Conservation (phyloP, 2,329 filamentous ascomycete species). For the Ustulina deusta region DNA sequence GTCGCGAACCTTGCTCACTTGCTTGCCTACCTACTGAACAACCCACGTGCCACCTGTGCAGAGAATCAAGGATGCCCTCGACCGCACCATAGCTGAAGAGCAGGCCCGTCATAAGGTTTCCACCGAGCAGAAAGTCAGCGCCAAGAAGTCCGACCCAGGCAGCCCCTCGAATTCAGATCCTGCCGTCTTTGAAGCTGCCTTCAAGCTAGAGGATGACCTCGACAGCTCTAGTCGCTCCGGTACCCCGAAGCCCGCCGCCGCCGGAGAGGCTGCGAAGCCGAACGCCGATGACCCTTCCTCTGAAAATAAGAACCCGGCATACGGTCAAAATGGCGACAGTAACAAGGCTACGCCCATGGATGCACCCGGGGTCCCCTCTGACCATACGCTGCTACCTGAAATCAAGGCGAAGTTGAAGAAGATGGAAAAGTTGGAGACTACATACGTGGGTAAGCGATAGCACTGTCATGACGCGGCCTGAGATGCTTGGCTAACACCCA, state of each 20-base stretch:
- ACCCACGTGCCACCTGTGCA: slow-evolving; percentile 52
- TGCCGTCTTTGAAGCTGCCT: slow-evolving; percentile 86
- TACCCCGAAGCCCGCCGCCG: slow-evolving; percentile 64
- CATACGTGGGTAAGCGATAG: slow-evolving; percentile 77
- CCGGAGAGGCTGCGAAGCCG: slow-evolving; percentile 52
- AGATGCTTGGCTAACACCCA: slow-evolving; percentile 24
- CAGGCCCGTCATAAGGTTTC: slow-evolving; percentile 79
- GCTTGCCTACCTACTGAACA: slow-evolving; percentile 24
- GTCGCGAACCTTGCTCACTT: neutral
- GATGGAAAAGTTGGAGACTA: slow-evolving; percentile 88
- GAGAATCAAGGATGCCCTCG: slow-evolving; percentile 86
- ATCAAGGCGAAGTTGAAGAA: slow-evolving; percentile 81
- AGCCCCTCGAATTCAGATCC: slow-evolving; percentile 75
- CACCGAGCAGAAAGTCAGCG: slow-evolving; percentile 58
- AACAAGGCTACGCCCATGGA: slow-evolving; percentile 25
- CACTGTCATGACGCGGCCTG: neutral
- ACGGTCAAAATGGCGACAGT: slow-evolving; percentile 31
- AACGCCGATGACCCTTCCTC: slow-evolving; percentile 38
- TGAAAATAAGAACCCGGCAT: slow-evolving; percentile 37
- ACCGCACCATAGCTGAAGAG: slow-evolving; percentile 90
- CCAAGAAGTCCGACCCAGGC: slow-evolving; percentile 58
- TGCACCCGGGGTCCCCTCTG: slow-evolving; percentile 44
- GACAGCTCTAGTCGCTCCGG: slow-evolving; percentile 73
- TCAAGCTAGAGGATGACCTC: slow-evolving; percentile 88
- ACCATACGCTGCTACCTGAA: slow-evolving; percentile 71